Evolutionary conservation across 805 yeast species (phyloP).

Genomic region (Pichia occidentalis): DNA sequence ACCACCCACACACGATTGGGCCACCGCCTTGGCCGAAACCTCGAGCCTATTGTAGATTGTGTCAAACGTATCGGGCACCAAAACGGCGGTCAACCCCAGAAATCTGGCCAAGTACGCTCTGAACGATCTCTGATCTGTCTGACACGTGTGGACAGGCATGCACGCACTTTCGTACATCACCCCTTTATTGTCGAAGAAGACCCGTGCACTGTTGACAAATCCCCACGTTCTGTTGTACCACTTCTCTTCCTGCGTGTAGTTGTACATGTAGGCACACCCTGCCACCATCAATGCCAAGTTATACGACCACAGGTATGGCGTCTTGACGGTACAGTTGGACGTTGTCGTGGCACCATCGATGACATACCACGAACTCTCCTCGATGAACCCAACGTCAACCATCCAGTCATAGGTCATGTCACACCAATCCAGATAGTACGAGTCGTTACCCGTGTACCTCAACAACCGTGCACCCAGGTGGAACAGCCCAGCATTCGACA

Average conservation of each 20-base stretch:
- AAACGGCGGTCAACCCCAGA: slow-evolving; percentile 63
- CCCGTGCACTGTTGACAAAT: slow-evolving; percentile 48
- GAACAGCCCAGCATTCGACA: slow-evolving; percentile 86
- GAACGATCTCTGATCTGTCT: slow-evolving; percentile 88
- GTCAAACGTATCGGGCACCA: slow-evolving; percentile 52
- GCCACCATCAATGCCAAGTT: slow-evolving; percentile 74
- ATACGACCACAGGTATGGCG: slow-evolving; percentile 73
- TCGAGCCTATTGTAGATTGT: slow-evolving; percentile 33
- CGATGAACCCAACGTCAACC: slow-evolving; percentile 43
- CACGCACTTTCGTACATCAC: slow-evolving; percentile 82
- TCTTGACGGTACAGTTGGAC: slow-evolving; percentile 55
- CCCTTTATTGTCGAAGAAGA: slow-evolving; percentile 40
- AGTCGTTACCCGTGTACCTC: slow-evolving; percentile 66
- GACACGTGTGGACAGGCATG: slow-evolving; percentile 57
- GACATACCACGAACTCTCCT: slow-evolving; percentile 39
- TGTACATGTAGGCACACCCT: slow-evolving; percentile 78
- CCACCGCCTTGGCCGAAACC: slow-evolving; percentile 60
- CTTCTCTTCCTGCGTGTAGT: slow-evolving; percentile 53
- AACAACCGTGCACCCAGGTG: slow-evolving; percentile 83
- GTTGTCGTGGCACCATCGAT: slow-evolving; percentile 63
- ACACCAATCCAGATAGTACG: slow-evolving; percentile 65
- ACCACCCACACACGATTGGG: slow-evolving; percentile 68
- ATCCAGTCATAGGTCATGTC: slow-evolving; percentile 80
- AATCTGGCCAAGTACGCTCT: slow-evolving; percentile 76
- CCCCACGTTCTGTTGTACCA: slow-evolving; percentile 62